Base-by-base conservation (phyloP, 768 basidiomycete species). In the Serpula lacrymans region DNA sequence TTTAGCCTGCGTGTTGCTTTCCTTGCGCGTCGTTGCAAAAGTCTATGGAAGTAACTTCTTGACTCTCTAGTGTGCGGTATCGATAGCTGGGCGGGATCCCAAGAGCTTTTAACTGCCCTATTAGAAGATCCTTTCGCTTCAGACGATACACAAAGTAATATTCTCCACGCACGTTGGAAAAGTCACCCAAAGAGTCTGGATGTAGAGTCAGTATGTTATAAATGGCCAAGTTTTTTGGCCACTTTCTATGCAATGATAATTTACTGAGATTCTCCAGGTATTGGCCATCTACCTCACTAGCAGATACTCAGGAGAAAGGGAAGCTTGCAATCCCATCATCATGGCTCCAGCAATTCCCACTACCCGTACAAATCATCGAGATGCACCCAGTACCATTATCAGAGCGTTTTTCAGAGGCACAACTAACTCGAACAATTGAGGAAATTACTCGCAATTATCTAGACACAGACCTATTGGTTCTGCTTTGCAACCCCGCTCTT, bases 101-200 rank as follows among this genome's bases (percentile, higher is more conserved):
- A 64, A 26, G 77, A 82, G 22, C 60, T 90, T 4, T 75, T 89
- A 14, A 78, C 79, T 4, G 84, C 85, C 6, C 68, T 90, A 25
- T 65, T 90, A 12, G 75, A 82, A 31, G 80, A 88, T 39, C 86
- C 86, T 11, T 74, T 90, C 48, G 66, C 70, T 2, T 75, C 77
- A n/a, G 73, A 78, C 46, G 44, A 65, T 18, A 51, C 58, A 4
- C 67, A 73, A 43, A 70, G 65, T 36, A 59, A 65, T 23, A 51
- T 53, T 6, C 51, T 85, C 17, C 69, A 67, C 38, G 53, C 65
- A 28, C 69, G 85, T 23, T 83, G 84, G 79, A 56, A 53, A 37
- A 55, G 60, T 29, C 45, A 53, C 16, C 53, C 60, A 6, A 44
- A 47, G 5, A 46, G 37, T 34, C 37, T 62, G 12, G 51, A 42